Base-by-base conservation (phyloP, 176 grass and related monocot genomes). In the Zoysia japonica region DNA sequence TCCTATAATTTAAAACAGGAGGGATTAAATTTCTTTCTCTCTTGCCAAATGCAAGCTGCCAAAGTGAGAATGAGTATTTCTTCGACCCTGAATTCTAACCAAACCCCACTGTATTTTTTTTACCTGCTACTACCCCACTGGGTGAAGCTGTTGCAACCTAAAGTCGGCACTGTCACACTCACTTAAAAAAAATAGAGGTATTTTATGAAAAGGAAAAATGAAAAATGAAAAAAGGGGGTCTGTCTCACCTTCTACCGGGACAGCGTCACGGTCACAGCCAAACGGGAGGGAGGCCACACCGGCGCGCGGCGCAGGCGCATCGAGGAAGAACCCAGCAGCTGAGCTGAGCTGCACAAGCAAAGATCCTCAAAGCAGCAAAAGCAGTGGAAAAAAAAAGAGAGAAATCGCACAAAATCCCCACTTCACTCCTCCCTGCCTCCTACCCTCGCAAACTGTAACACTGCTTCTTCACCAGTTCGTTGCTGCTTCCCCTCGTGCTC, bases 371-470 rank as follows among this genome's bases (percentile, higher is more conserved):
- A 28, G 28, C 28, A 28, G 28, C 28, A 28, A 49, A 76, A 74
- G 2, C 46, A 12, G 12, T 1, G 16, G 47, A 53, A 40, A 41
- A 82, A 28, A 62, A 9, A 17, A 43, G 13, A 75, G 49, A 75
- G 70, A 38, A 61, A 10, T 11, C 70, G 7, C 57, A 37, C 42
- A 85, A 85, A 85, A 89, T 90, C 88, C 78, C 82, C 76, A 82
- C 82, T 65, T 84, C 82, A 84, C 81, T 84, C 70, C 87, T 52
- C 82, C 37, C 86, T 64, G 5, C 61, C 80, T 41, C 65, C 79
- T 65, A 11, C 61, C 17, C 17, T 40, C 67, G 19, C 65, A 65
- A 78, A 81, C 64, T 72, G 80, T 79, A 84, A 28, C 80, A 61
- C 86, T 71, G 83, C 70, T 19, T 90, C 28, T 28, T 28, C 91